A percentile compares a stretch with the other conserved stretches of the same genome.
Evolutionary conservation across 2,329 filamentous ascomycete species (phyloP).

Genomic region (Grosmannia clavigera): DNA sequence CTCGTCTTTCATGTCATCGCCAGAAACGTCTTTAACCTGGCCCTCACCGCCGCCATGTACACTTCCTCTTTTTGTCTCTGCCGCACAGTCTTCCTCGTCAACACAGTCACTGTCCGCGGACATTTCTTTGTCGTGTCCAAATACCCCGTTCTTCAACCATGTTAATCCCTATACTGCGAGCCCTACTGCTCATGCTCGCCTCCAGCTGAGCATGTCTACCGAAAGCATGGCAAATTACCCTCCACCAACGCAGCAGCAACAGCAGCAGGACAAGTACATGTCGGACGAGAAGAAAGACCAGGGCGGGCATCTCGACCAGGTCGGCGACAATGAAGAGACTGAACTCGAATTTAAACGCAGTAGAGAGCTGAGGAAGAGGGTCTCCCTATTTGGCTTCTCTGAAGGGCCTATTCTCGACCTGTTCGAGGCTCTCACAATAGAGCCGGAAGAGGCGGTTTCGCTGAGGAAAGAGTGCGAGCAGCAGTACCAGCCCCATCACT

Average conservation of each 20-base stretch:
- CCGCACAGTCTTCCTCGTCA: neutral
- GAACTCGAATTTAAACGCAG: conserved; percentile 5
- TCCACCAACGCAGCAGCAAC: neutral
- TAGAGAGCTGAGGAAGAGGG: neutral
- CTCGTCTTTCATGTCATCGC: neutral
- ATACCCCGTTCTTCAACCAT: neutral
- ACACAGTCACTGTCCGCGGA: neutral
- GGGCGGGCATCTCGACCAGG: conserved; percentile 5
- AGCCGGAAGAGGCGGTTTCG: conserved; percentile 8
- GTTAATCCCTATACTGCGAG: neutral
- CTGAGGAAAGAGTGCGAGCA: conserved; percentile 1
- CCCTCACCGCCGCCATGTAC: neutral
- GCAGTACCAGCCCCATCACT: conserved; percentile 1
- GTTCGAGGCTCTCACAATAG: conserved; percentile 18
- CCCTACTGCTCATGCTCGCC: neutral
- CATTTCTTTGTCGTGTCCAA: neutral
- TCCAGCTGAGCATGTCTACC: neutral
- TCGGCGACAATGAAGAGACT: neutral
- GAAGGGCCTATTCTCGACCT: conserved; percentile 13
- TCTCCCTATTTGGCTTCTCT: conserved; percentile 1
- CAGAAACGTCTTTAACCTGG: neutral
- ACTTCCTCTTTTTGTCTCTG: neutral
- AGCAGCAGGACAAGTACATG: neutral
- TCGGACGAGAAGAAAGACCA: conserved; percentile 9
- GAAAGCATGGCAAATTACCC: neutral